Evolutionary conservation across 2,329 filamentous ascomycete species (phyloP).

Genomic region (Aureobasidium sp.): DNA sequence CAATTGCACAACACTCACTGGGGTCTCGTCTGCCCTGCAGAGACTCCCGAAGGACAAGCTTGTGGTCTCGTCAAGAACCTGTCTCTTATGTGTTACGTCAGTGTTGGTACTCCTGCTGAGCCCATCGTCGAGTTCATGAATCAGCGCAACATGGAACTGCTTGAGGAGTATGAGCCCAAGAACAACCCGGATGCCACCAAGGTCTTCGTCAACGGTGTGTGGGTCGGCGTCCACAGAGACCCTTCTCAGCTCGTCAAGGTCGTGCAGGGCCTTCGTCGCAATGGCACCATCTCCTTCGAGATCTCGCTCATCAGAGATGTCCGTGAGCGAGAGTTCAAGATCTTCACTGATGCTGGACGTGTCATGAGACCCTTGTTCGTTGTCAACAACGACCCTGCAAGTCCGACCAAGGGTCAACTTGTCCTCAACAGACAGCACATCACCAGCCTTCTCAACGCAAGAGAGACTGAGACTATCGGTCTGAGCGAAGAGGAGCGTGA

Average conservation of each 20-base stretch:
- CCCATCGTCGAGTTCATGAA: slow-evolving; percentile 95
- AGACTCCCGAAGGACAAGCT: slow-evolving; percentile 96
- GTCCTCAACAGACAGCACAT: slow-evolving; percentile 82
- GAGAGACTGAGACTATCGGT: slow-evolving; percentile 53
- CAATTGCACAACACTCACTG: slow-evolving; percentile 98
- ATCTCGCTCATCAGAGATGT: slow-evolving; percentile 95
- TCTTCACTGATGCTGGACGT: slow-evolving; percentile 93
- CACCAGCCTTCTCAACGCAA: slow-evolving; percentile 65
- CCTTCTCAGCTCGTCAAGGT: slow-evolving; percentile 71
- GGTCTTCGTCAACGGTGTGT: slow-evolving; percentile 95
- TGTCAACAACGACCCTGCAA: slow-evolving; percentile 75
- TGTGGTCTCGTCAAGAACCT: slow-evolving; percentile 98
- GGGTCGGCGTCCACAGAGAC: slow-evolving; percentile 92
- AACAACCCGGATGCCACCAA: slow-evolving; percentile 86
- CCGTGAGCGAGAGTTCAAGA: slow-evolving; percentile 94
- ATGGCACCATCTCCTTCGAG: slow-evolving; percentile 79
- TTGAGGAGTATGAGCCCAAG: slow-evolving; percentile 73
- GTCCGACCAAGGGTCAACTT: slow-evolving; percentile 67
- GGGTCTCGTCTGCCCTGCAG: slow-evolving; percentile 93
- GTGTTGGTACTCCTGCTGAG: slow-evolving; percentile 83
- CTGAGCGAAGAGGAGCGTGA: slow-evolving; percentile 52
- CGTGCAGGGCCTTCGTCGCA: slow-evolving; percentile 43
- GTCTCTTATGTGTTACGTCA: slow-evolving; percentile 97
- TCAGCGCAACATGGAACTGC: slow-evolving; percentile 86
- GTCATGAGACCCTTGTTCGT: slow-evolving; percentile 93